phyloP scores from a whole-genome alignment of 2,329 filamentous ascomycete genomes.

The Sarocladium kiliense region DNA sequence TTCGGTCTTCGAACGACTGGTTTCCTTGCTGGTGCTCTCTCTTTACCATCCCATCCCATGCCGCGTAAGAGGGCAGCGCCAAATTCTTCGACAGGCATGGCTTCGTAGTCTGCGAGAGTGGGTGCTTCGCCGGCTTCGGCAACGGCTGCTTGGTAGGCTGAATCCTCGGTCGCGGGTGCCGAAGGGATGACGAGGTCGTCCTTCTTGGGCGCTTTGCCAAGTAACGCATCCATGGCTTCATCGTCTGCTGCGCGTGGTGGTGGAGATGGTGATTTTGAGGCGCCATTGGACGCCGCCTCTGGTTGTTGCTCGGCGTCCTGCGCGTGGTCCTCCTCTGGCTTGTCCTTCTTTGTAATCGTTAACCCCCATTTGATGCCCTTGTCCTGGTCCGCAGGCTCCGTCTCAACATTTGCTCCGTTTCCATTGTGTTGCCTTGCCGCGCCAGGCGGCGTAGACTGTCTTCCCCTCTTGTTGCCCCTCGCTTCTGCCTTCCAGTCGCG shows the following conservation, averaged over 20 bases:
- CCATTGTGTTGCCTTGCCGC: conserved; percentile 41
- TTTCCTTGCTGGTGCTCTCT: conserved; percentile 53
- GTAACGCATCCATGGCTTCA: conserved; percentile 61
- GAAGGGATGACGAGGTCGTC: conserved; percentile 43
- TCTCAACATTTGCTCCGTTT: conserved; percentile 18
- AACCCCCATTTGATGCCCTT: conserved; percentile 53
- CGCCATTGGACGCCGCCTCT: conserved; percentile 9
- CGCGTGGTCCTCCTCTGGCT: conserved; percentile 33
- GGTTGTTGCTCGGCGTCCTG: conserved; percentile 12
- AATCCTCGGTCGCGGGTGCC: conserved; percentile 49
- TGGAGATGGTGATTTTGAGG: neutral
- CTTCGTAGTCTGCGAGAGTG: conserved; percentile 77
- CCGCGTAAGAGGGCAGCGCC: conserved; percentile 83
- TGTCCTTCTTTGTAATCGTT: conserved; percentile 39
- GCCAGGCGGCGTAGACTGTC: conserved; percentile 48
- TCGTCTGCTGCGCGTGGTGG: conserved; percentile 31
- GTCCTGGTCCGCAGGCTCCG: conserved; percentile 39
- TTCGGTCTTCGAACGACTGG: conserved; percentile 62
- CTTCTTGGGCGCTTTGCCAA: conserved; percentile 46
- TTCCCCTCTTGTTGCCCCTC: conserved; percentile 41
- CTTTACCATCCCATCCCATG: conserved; percentile 87
- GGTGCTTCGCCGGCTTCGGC: conserved; percentile 68
- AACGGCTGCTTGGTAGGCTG: conserved; percentile 64
- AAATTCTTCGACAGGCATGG: conserved; percentile 90
- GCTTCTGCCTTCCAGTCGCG: conserved; percentile 57